Percentiles rank a stretch among this genome's conserved stretches.
Conservation (phyloP, 2,329 filamentous ascomycete species). For the Plenodomus lindquistii region DNA sequence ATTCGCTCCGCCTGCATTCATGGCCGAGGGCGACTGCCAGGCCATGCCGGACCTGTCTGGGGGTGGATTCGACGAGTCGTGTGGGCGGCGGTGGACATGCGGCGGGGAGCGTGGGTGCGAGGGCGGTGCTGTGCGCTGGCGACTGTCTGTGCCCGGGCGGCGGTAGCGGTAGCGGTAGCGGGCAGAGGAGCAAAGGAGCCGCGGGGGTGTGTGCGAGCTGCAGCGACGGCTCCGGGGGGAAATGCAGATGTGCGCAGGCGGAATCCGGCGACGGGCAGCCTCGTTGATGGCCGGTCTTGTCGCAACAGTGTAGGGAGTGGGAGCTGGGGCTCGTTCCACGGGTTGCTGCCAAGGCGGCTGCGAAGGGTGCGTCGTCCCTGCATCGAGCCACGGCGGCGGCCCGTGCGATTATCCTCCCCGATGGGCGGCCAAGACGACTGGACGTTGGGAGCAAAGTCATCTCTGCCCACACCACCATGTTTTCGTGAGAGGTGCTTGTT, state of each 20-base stretch:
- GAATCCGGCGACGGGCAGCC: too few species aligned
- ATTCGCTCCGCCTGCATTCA: constrained; percentile 59
- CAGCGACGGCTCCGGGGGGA: not conserved
- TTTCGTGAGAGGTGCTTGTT: not conserved
- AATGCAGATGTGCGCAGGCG: not conserved
- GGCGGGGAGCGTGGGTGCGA: constrained; percentile 30
- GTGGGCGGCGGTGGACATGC: constrained; percentile 33
- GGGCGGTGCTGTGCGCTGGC: constrained; percentile 21
- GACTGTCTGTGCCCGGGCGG: constrained; percentile 10
- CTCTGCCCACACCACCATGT: not conserved
- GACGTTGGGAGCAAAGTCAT: not conserved
- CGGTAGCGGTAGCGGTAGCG: not conserved
- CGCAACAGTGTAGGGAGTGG: too few species aligned
- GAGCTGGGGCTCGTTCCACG: not conserved
- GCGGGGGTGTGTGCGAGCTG: not conserved
- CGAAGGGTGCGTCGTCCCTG: not conserved
- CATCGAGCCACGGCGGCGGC: not conserved
- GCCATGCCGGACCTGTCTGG: constrained; percentile 57
- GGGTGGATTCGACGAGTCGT: constrained; percentile 24
- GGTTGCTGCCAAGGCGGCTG: not conserved
- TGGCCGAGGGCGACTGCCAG: constrained; percentile 70
- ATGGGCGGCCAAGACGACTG: not conserved
- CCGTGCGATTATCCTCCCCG: not conserved
- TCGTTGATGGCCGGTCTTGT: not conserved
- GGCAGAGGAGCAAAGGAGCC: not conserved